Base-by-base conservation (phyloP, 2,329 filamentous ascomycete genomes). In the Atkinsonella texensis region DNA sequence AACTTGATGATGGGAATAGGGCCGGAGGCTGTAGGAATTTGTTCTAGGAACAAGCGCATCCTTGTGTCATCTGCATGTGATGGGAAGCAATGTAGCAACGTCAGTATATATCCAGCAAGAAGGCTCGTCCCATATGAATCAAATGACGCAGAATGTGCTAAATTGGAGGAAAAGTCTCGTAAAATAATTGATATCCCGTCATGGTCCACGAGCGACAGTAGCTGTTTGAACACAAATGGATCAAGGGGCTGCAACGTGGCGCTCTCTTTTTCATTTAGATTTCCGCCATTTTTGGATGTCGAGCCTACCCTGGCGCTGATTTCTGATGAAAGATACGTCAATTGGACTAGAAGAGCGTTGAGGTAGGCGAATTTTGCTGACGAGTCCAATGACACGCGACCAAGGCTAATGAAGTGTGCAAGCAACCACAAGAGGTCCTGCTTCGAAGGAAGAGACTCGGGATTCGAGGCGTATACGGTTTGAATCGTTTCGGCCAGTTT, bases 61-160 rank as follows among this genome's bases (percentile, higher is more conserved):
- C 90, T 84, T 54, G 96, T 94, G 53, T 96, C 89, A 61, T 96
- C 90, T 3, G 83, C 84, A 53, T 81, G 78, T 7, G 76, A 72
- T 9, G 91, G 89, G 57, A 97, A 97, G 59, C 89, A 90, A 53
- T 87, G 81, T 4, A 97, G 72, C 3, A 98, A 71, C 0, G 87
- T 90, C 40, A 97, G 73, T 2, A 89, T 88, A 63, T 95, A 97
- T 31, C 85, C 88, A 12, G 91, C 89, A 40, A 95, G 73, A 12
- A 88, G 71, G 58, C 84, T 85, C 2, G 87, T 63, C 5, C 62
- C 63, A 18, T 64, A 60, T n/a, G 64, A 59, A 11, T 65, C 61
- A 41, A 63, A 59, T 7, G 46, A 58, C 38, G 61, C 62, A 6
- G 67, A 63, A n/a, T 60, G 55, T 7, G 60, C 58, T 42, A 67